Conservation (phyloP, 1,284 basidiomycete genomes). For the Ceratobasidium sp. region DNA sequence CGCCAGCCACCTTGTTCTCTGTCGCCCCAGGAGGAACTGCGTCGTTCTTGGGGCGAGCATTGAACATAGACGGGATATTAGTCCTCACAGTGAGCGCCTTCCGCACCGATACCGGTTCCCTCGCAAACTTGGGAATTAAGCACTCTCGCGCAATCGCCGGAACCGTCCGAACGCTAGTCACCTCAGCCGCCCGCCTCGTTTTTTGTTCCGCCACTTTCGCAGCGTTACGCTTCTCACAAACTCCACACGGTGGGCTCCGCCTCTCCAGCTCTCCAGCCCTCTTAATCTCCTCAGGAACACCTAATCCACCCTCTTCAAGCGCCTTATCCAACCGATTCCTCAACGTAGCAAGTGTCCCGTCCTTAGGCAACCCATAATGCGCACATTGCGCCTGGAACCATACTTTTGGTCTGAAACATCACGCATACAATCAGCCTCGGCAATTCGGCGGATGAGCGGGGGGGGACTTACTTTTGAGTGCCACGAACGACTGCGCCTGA, state of each 20-base stretch:
- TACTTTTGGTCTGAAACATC: constrained; percentile 37
- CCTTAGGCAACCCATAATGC: constrained; percentile 32
- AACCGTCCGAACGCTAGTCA: too few relatives aligned
- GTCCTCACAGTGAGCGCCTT: too few relatives aligned
- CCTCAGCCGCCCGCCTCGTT: background rate
- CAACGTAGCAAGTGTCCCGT: constrained; percentile 11
- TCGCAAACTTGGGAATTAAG: too few relatives aligned
- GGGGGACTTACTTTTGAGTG: background rate
- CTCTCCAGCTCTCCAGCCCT: background rate
- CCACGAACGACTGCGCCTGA: constrained; percentile 3
- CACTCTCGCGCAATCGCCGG: too few relatives aligned
- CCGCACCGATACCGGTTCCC: too few relatives aligned
- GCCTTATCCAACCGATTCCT: constrained; percentile 1
- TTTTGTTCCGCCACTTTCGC: background rate
- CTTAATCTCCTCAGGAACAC: background rate
- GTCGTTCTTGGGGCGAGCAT: too few relatives aligned
- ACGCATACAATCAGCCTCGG: too few relatives aligned
- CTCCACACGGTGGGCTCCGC: too few relatives aligned
- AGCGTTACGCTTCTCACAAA: background rate
- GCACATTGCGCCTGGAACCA: constrained; percentile 43
- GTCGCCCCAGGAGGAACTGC: background rate
- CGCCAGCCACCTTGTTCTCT: too few relatives aligned
- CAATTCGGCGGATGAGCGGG: too few relatives aligned
- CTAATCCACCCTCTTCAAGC: background rate
- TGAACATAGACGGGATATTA: too few relatives aligned